phyloP scores from a whole-genome alignment of 2,329 filamentous ascomycete species.

The Onygenales sp. region DNA sequence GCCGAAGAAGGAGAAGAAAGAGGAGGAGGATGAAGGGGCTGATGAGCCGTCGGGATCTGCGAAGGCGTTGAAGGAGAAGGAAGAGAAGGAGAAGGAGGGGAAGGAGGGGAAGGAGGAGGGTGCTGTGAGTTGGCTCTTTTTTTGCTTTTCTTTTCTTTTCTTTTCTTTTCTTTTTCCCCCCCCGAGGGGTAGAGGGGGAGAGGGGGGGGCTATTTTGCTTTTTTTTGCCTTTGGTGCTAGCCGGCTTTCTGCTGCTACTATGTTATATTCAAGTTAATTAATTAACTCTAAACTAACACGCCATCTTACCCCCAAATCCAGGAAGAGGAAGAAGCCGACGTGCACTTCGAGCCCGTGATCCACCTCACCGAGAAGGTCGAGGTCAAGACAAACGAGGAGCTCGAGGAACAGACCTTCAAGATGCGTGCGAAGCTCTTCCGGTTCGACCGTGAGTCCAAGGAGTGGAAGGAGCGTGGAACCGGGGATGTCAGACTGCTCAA shows the following conservation, averaged over 20 bases:
- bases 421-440: slow-evolving; percentile 99
- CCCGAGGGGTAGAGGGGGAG: no score
- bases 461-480: slow-evolving; percentile 99
- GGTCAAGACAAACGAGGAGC: slow-evolving; percentile 95
- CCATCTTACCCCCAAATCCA: neutral
- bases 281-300: no score
- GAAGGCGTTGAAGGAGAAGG: slow-evolving; percentile 62
- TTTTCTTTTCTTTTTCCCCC: neutral
- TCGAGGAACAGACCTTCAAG: slow-evolving; percentile 96
- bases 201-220: neutral
- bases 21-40: slow-evolving; percentile 62
- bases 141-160: slow-evolving; percentile 5
- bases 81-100: slow-evolving; percentile 47
- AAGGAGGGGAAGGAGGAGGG: slow-evolving; percentile 44
- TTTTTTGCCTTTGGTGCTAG: neutral
- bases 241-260: neutral
- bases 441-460: slow-evolving; percentile 81
- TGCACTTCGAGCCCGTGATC: slow-evolving; percentile 95
- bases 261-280: neutral
- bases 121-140: slow-evolving; percentile 38
- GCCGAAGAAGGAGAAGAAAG: slow-evolving; percentile 93
- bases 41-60: slow-evolving; percentile 83
- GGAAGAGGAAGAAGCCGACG: slow-evolving; percentile 70
- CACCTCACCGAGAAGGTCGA: slow-evolving; percentile 95
- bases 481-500: slow-evolving; percentile 93